These are phyloP conservation scores for Blepharisma undulans DNA, from an alignment of 169 alveolate species.

Conservation along the genomic window DNA sequence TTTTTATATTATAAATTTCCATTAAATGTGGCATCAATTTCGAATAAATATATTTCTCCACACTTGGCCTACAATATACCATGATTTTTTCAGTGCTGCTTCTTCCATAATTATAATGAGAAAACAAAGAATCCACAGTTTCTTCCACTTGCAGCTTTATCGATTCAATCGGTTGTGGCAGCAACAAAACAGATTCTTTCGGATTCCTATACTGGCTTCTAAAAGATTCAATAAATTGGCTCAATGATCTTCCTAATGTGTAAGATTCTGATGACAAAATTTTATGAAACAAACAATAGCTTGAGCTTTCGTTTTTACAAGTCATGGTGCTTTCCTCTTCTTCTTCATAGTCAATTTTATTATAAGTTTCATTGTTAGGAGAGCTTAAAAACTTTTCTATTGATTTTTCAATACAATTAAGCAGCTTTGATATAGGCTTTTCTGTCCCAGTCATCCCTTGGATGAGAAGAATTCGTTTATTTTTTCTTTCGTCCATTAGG, in stretches of 20 bases:
- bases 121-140: conserved; percentile 47
- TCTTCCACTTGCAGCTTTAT: conserved; percentile 45
- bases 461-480: background rate
- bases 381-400: background rate
- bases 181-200: conserved; percentile 49
- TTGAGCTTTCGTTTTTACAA: conserved; percentile 37
- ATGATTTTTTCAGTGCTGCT: conserved; percentile 51
- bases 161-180: conserved; percentile 60
- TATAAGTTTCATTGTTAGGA: background rate
- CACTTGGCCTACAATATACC: conserved; percentile 65
- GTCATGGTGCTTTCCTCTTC: conserved; percentile 43
- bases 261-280: conserved; percentile 61
- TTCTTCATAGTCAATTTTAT: conserved; percentile 22
- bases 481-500: background rate
- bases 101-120: conserved; percentile 58
- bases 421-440: background rate
- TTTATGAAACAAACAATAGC: conserved; percentile 57
- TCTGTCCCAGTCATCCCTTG: background rate
- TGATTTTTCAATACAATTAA: background rate
- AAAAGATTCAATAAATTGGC: conserved; percentile 49
- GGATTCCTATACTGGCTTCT: conserved; percentile 41
- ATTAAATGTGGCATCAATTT: conserved; percentile 25
- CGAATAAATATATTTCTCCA: conserved; percentile 59
- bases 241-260: conserved; percentile 58
- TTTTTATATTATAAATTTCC: conserved; percentile 26